A percentile compares a stretch with the other conserved stretches of the same genome.
These are phyloP conservation scores for Fusarium guadeloupense DNA, from an alignment of 2,329 filamentous ascomycete species.

Conservation along the genomic window DNA sequence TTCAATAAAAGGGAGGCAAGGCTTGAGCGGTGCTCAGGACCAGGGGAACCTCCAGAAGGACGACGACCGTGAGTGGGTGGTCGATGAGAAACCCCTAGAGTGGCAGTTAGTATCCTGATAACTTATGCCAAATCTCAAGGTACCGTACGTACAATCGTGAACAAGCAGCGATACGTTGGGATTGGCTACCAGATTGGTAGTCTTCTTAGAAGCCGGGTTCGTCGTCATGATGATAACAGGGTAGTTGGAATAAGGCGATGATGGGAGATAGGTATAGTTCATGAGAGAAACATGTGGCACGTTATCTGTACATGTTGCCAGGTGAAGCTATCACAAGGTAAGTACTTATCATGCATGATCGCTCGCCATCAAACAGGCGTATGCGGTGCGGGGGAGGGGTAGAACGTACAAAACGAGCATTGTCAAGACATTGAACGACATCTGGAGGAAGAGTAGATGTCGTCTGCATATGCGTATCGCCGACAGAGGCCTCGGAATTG, in stretches of 20 bases:
- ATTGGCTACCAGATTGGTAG: constrained; percentile 82
- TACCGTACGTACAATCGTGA: constrained; percentile 77
- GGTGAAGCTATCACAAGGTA: constrained; percentile 75
- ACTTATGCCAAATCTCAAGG: background rate
- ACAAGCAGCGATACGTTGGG: constrained; percentile 92
- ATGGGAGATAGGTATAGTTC: constrained; percentile 98
- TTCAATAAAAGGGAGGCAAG: constrained; percentile 87
- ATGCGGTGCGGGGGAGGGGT: constrained; percentile 25
- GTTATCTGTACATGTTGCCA: constrained; percentile 87
- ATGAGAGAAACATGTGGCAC: constrained; percentile 94
- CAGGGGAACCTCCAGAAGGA: constrained; percentile 69
- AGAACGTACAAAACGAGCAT: constrained; percentile 85
- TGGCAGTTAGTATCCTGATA: constrained; percentile 6
- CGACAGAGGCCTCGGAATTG: constrained; percentile 78
- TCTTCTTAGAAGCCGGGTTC: constrained; percentile 80
- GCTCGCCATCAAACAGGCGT: constrained; percentile 15
- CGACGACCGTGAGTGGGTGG: constrained; percentile 76
- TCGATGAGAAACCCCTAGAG: constrained; percentile 83
- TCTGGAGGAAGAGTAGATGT: constrained; percentile 79
- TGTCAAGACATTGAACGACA: constrained; percentile 90
- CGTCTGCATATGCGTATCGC: constrained; percentile 74
- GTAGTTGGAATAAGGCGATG: constrained; percentile 71
- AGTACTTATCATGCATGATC: constrained; percentile 10
- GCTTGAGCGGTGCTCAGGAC: constrained; percentile 72
- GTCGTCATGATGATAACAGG: constrained; percentile 97